Conservation (phyloP, 192 early-diverging fungal genomes). For the Backusella luteola region DNA sequence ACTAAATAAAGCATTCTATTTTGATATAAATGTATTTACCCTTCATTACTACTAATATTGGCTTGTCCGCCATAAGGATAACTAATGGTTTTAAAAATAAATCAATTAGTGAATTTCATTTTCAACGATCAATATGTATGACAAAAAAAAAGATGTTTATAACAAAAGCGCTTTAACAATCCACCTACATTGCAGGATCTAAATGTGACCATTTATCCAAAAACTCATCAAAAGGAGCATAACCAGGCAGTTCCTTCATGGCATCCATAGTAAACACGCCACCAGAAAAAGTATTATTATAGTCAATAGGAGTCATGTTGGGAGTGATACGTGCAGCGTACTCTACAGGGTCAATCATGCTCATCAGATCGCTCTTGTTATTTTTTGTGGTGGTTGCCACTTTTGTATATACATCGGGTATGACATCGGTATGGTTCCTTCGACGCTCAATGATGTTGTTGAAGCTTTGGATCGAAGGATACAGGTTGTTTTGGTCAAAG, state of each 20-base stretch:
- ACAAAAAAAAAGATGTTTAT: neutral
- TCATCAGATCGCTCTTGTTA: neutral
- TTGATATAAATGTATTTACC: slow-evolving; percentile 20
- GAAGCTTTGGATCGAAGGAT: slow-evolving; percentile 13
- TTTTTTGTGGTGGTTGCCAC: neutral
- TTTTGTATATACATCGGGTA: neutral
- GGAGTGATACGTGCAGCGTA: slow-evolving; percentile 20
- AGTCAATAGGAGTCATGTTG: slow-evolving; percentile 30
- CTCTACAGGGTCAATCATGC: slow-evolving; percentile 18
- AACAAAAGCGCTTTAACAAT: too few relatives aligned
- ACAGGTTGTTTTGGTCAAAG: neutral
- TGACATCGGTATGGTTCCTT: slow-evolving; percentile 10
- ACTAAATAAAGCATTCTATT: neutral
- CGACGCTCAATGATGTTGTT: slow-evolving; percentile 21
- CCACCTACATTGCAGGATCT: slow-evolving; percentile 36
- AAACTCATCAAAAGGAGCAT: slow-evolving; percentile 46
- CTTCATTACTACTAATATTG: slow-evolving; percentile 47
- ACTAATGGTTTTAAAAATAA: slow-evolving; percentile 11
- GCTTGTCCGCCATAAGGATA: slow-evolving; percentile 44
- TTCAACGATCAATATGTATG: neutral
- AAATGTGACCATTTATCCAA: slow-evolving; percentile 45
- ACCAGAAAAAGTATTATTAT: slow-evolving; percentile 32
- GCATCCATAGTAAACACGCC: slow-evolving; percentile 47
- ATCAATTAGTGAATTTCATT: neutral
- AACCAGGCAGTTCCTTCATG: slow-evolving; percentile 39